Evolutionary conservation across 208 protist genomes (phyloP), one percentile per base, ranked within the genome.

Genomic region (Novymonas esmeraldas): DNA sequence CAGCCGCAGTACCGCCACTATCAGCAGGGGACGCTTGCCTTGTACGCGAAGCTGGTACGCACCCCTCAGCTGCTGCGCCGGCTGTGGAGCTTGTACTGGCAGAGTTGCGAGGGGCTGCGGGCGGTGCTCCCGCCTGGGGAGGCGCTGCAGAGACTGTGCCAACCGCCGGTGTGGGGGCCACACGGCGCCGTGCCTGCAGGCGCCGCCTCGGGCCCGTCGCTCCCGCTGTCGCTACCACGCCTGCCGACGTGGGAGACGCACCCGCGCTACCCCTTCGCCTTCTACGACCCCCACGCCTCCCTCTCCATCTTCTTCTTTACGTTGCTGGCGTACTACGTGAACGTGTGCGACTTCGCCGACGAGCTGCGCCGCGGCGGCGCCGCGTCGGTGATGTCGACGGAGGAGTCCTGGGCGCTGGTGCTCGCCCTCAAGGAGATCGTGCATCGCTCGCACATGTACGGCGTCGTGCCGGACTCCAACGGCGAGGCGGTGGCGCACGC

Each of bases 371-470:
- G 28, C 38, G 63, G 66, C 61, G 65, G 58, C 50, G 39, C 41
- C 31, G 55, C 29, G 20, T 42, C 57, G 28, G 76, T 95, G 28
- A 58, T 90, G 38, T 52, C 72, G 46, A 48, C 49, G 36, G 34
- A 67, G 48, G 85, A 93, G 41, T 69, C 57, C 9, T 75, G 80
- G 33, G 68, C 80, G n/a, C 69, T 95, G 56, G 45, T 93, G n/a
- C 55, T 95, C n/a, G 62, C 73, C 18, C 67, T 95, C 16, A 92
- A 92, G 64, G 87, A 89, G 26, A 84, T 94, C 59, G 77, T 91
- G 13, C 69, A 89, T 73, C 79, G 85, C 11, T 62, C 90, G 11
- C 84, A 92, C 66, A 63, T 93, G 42, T 70, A 84, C 68, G 90
- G 90, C 66, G 81, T 95, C 33, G 64, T 90, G 26, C 83, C 90